Evolutionary conservation across 108 stramenopile species (phyloP).

Genomic region (Bacterosira constricta): DNA sequence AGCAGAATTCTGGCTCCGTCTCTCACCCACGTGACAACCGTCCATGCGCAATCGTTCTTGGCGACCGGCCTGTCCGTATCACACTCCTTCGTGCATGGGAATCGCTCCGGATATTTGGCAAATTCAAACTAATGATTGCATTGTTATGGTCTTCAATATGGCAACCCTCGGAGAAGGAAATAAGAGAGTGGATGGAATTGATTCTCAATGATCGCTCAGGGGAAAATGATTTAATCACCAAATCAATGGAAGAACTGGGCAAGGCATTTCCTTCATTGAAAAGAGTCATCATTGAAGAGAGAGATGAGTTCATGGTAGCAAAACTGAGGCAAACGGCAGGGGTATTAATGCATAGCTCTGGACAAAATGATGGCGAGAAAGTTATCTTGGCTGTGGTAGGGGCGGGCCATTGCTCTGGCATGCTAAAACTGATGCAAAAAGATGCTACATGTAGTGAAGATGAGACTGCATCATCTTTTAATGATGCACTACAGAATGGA

Average conservation of each 20-base stretch:
- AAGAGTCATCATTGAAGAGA: conserved; percentile 74
- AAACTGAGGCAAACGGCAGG: conserved; percentile 75
- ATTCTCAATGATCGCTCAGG: conserved; percentile 66
- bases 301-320: conserved; percentile 81
- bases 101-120: conserved; percentile 67
- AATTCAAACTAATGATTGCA: conserved; percentile 66
- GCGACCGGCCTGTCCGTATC: conserved; percentile 76
- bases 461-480: too few relatives aligned
- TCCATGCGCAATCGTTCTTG: conserved; percentile 64
- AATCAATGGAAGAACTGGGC: conserved; percentile 75
- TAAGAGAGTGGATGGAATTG: conserved; percentile 74
- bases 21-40: conserved; percentile 24
- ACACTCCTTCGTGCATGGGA: conserved; percentile 84
- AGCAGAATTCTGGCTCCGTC: not conserved
- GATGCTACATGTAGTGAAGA: not conserved
- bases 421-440: conserved; percentile 36
- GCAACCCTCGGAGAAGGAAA: conserved; percentile 76
- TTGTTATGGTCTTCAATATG: conserved; percentile 67
- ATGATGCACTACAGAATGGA: too few relatives aligned
- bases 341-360: conserved; percentile 16
- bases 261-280: conserved; percentile 76
- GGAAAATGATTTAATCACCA: conserved; percentile 72
- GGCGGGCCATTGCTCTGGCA: conserved; percentile 83
- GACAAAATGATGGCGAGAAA: conserved; percentile 8
- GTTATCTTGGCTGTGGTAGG: conserved; percentile 82